Evolutionary conservation across 176 grass and related monocot species (phyloP).

Genomic region (Phoenix roebelenii): DNA sequence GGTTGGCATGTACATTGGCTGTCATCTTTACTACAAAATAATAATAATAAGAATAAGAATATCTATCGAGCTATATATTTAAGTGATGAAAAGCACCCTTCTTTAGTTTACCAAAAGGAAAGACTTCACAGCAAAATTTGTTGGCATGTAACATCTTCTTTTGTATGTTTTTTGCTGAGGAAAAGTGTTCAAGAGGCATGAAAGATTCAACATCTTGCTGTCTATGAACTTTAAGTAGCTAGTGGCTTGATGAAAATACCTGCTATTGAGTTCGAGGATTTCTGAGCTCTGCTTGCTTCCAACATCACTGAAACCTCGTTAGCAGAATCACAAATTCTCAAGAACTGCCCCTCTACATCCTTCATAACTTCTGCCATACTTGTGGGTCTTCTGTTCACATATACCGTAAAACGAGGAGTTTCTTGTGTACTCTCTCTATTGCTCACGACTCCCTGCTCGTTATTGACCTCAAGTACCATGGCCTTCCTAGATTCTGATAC

Average conservation of each 20-base stretch:
- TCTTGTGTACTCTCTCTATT: conserved; percentile 32
- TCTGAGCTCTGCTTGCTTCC: conserved; percentile 30
- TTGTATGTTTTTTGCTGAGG: too few species aligned
- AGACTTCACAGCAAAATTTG: too few species aligned
- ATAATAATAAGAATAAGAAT: too few species aligned
- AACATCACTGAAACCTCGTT: conserved; percentile 47
- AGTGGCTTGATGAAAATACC: conserved; percentile 11
- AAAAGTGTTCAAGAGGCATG: too few species aligned
- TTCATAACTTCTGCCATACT: conserved; percentile 71
- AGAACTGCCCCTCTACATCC: conserved; percentile 51
- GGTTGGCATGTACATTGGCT: too few species aligned
- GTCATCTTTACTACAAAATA: too few species aligned
- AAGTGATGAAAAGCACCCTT: too few species aligned
- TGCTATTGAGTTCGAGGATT: conserved; percentile 21
- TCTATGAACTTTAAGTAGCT: conserved; percentile 4
- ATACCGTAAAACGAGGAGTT: conserved; percentile 57
- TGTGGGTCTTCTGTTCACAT: conserved; percentile 40
- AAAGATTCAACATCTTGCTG: not conserved
- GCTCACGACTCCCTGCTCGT: conserved; percentile 26
- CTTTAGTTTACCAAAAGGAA: too few species aligned
- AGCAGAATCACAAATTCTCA: conserved; percentile 34
- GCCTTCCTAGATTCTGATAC: too few species aligned
- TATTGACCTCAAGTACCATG: conserved; percentile 18
- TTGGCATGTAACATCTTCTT: too few species aligned
- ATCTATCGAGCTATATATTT: too few species aligned